These are phyloP conservation scores for Melanomma pulvis-pyrius DNA, from an alignment of 495 filamentous ascomycete genomes.

Conservation along the genomic window DNA sequence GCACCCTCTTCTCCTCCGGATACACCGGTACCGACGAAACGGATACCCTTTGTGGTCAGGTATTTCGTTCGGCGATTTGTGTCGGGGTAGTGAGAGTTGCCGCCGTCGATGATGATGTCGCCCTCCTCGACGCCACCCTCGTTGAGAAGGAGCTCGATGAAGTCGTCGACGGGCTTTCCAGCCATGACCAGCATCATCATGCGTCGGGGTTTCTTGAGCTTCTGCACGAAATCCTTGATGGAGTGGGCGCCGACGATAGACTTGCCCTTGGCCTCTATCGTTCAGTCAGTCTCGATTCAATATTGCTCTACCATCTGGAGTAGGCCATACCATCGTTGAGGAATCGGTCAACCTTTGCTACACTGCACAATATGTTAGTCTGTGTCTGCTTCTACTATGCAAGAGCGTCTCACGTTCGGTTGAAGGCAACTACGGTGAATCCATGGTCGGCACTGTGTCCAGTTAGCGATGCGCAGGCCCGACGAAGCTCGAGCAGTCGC, in stretches of 20 bases:
- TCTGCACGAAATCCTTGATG: constrained; percentile 87
- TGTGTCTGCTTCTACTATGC: neutral
- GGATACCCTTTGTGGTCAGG: constrained; percentile 81
- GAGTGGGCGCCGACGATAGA: constrained; percentile 91
- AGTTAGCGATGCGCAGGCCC: constrained; percentile 26
- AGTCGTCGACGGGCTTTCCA: constrained; percentile 95
- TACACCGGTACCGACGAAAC: constrained; percentile 95
- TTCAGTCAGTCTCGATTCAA: constrained; percentile 17
- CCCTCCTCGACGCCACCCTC: constrained; percentile 79
- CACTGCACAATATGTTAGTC: constrained; percentile 39
- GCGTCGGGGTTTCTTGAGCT: constrained; percentile 93
- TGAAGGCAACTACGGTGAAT: constrained; percentile 91
- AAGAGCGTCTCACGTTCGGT: constrained; percentile 68
- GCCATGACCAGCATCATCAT: constrained; percentile 99
- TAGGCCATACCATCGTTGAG: constrained; percentile 73
- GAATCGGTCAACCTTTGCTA: constrained; percentile 96
- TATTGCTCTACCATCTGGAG: neutral
- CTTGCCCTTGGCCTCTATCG: constrained; percentile 64
- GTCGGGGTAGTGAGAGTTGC: constrained; percentile 99
- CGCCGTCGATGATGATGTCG: constrained; percentile 99
- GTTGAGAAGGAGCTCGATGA: constrained; percentile 87
- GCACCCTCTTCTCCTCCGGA: constrained; percentile 99
- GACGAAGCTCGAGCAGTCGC: constrained; percentile 11
- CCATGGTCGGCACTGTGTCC: constrained; percentile 44
- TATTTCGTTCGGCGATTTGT: constrained; percentile 93